These are phyloP conservation scores for Bryopsis sp. DNA, from an alignment of 139 green algal species.

Conservation along the genomic window DNA sequence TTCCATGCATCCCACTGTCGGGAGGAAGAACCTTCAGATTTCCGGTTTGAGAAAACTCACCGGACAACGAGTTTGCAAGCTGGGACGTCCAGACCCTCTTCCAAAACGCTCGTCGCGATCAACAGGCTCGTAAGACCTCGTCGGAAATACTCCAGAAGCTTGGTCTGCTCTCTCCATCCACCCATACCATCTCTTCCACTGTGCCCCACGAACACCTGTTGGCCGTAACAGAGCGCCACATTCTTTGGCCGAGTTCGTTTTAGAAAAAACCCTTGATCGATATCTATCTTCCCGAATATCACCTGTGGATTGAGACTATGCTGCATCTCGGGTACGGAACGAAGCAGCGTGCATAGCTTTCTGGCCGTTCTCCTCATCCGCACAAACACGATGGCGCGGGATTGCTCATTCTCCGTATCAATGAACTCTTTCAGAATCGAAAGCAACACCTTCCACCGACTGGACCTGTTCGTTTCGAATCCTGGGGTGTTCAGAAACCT, in stretches of 20 bases:
- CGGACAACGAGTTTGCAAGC: conserved; percentile 30
- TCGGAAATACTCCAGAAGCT: conserved; percentile 15
- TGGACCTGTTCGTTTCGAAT: conserved; percentile 1
- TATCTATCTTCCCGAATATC: conserved; percentile 5
- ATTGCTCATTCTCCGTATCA: neutral
- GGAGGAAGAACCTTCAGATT: too few relatives aligned
- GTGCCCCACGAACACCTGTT: too few relatives aligned
- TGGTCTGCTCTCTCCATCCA: conserved; percentile 12
- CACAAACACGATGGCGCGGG: conserved; percentile 12
- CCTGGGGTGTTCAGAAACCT: neutral
- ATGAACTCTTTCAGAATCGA: neutral
- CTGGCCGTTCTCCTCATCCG: conserved; percentile 11
- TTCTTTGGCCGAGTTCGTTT: too few relatives aligned
- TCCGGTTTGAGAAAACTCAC: too few relatives aligned
- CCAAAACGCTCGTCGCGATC: conserved; percentile 23
- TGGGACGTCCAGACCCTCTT: conserved; percentile 39
- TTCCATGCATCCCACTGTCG: too few relatives aligned
- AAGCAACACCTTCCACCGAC: conserved; percentile 13
- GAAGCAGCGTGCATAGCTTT: conserved; percentile 2
- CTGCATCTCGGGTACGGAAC: neutral
- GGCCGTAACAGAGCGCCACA: too few relatives aligned
- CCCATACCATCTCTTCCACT: conserved; percentile 8
- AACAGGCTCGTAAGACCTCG: conserved; percentile 17
- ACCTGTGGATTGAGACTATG: conserved; percentile 6
- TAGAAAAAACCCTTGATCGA: too few relatives aligned